Evolutionary conservation across 352 stramenopile genomes (phyloP).

Genomic region (Sclerospora graminicola): DNA sequence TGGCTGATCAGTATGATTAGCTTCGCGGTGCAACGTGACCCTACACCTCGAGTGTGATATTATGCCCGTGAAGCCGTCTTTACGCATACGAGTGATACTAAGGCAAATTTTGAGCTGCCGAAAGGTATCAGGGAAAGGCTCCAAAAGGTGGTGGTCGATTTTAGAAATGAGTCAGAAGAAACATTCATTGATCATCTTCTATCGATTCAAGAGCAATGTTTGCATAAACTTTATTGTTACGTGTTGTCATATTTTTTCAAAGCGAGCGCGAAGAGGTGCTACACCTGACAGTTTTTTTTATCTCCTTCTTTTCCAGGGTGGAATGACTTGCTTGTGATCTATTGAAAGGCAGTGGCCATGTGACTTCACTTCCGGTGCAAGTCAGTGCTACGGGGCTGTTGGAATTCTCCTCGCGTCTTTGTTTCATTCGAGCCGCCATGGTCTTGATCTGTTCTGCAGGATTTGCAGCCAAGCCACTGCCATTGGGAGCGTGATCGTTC

Average conservation of each 20-base stretch:
- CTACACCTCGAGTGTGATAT: constrained; percentile 79
- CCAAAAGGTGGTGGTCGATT: constrained; percentile 24
- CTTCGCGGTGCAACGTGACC: constrained; percentile 64
- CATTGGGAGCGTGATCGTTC: constrained; percentile 9
- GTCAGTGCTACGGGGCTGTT: constrained; percentile 13
- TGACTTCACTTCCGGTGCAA: constrained; percentile 17
- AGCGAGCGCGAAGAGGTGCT: constrained; percentile 59
- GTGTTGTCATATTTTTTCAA: constrained; percentile 40
- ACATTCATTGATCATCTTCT: neutral
- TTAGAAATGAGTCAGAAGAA: constrained; percentile 7
- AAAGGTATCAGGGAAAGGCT: constrained; percentile 59
- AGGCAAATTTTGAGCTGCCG: constrained; percentile 50
- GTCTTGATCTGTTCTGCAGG: constrained; percentile 53
- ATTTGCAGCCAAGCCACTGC: constrained; percentile 7
- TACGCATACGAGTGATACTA: constrained; percentile 42
- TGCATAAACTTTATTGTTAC: neutral
- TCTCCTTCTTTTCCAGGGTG: constrained; percentile 12
- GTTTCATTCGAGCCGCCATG: constrained; percentile 68
- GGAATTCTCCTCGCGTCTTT: constrained; percentile 31
- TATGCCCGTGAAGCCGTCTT: constrained; percentile 69
- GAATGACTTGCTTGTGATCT: constrained; percentile 1
- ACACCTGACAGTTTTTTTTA: constrained; percentile 36
- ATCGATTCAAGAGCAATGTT: neutral
- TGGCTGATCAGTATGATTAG: constrained; percentile 69
- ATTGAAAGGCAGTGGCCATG: constrained; percentile 6